Evolutionary conservation across 805 yeast species (phyloP), one percentile per base, ranked within the genome.

Genomic region (Lipomyces orientalis): DNA sequence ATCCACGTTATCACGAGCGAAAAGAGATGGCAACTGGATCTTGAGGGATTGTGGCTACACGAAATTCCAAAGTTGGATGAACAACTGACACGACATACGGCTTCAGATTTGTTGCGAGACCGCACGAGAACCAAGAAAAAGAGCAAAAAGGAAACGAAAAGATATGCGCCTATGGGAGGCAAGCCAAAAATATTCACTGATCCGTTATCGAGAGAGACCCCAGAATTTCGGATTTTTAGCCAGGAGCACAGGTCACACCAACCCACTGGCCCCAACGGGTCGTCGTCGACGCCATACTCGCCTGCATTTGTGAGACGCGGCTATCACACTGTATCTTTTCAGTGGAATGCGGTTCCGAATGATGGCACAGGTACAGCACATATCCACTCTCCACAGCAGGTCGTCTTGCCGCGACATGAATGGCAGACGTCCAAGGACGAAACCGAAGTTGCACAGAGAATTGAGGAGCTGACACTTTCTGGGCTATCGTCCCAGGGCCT

Each of bases 1-100:
- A 83, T 93, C 39, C 97, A 93, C 77, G 78, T 93, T 19, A 78
- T 93, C 74, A 91, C 97, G 0, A 81, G 83, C 4, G 88, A 87
- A 54, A 85, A 94, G 76, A 82, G 98, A 66, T 76, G 77, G 19
- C 88, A 85, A 66, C 79, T 94, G 71, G 87, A 90, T 73, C 81
- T 93, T 75, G 97, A 92, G 76, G 81, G 83, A 31, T 75, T 92
- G 55, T 92, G 91, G 88, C 29, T 12, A 12, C 70, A 73, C 31
- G 71, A 72, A 52, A 49, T 72, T 4, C 71, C 71, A 7, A 12
- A 16, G n/a, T 35, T 58, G 31, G 51, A 64, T 22, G 35, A 55
- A 14, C 37, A 59, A 8, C 66, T n/a, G 39, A 46, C n/a, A 16
- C 29, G 31, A 46, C 46, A 7, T 43, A 49, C 22, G n/a, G 46